These are phyloP conservation scores for Cordyceps javanica DNA, from an alignment of 2,329 filamentous ascomycete genomes.

Conservation along the genomic window DNA sequence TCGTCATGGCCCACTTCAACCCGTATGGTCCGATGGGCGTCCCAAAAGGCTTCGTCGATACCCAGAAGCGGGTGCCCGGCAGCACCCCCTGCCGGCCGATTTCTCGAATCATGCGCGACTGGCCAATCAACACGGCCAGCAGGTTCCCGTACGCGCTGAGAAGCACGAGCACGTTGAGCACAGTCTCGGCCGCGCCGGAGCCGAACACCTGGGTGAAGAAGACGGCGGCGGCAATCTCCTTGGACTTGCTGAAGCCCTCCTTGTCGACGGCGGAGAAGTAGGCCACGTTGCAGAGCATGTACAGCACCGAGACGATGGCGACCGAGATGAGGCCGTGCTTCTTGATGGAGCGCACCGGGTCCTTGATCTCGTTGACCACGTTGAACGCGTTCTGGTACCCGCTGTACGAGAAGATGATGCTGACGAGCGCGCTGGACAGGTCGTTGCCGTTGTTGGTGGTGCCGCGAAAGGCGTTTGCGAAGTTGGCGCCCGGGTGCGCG, in stretches of 20 bases:
- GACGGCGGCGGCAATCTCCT: conserved; percentile 48
- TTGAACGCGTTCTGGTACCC: conserved; percentile 57
- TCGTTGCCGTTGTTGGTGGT: conserved; percentile 31
- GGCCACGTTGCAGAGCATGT: conserved; percentile 54
- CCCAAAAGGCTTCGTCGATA: conserved; percentile 55
- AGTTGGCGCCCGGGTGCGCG: conserved; percentile 29
- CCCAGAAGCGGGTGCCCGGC: conserved; percentile 56
- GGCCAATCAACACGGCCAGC: conserved; percentile 47
- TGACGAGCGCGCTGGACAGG: conserved; percentile 44
- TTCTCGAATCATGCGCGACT: conserved; percentile 52
- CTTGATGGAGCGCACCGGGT: conserved; percentile 50
- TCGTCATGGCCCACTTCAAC: conserved; percentile 50
- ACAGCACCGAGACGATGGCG: conserved; percentile 45
- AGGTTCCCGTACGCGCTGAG: conserved; percentile 55
- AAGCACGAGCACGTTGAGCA: conserved; percentile 51
- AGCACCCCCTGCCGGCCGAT: conserved; percentile 56
- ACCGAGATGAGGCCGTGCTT: conserved; percentile 44
- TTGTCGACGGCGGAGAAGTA: conserved; percentile 54
- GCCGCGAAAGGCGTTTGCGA: conserved; percentile 29
- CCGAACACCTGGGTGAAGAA: conserved; percentile 57
- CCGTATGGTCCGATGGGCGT: conserved; percentile 55
- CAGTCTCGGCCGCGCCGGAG: conserved; percentile 38
- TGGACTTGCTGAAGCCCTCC: conserved; percentile 44
- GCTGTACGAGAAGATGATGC: conserved; percentile 52
- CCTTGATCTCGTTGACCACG: conserved; percentile 56